A percentile compares a stretch with the other conserved stretches of the same genome.
Evolutionary conservation across 1,139 yeast genomes (phyloP).

Genomic region (Candida labiduridarum): DNA sequence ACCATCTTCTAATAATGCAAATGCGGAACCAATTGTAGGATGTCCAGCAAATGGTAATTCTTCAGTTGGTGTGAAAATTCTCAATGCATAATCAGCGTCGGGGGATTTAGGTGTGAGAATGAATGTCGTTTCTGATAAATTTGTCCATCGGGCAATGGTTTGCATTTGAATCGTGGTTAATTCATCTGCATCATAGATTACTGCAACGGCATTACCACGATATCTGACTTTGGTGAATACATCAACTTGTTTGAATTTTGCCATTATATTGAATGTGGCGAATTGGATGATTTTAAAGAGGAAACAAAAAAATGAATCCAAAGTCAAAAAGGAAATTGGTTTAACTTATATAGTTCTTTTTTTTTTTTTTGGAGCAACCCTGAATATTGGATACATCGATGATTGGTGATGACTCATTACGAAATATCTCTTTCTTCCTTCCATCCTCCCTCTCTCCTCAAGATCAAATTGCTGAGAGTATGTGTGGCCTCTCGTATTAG

Average conservation of each 20-base stretch:
- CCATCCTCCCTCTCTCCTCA: no score
- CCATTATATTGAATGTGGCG: constrained; percentile 8
- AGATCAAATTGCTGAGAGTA: no score
- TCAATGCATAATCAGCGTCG: constrained; percentile 45
- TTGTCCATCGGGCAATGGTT: constrained; percentile 55
- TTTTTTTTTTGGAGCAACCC: no score
- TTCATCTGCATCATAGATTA: constrained; percentile 38
- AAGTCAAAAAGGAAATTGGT: no score
- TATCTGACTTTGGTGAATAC: constrained; percentile 46
- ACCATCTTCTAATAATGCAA: constrained; percentile 40
- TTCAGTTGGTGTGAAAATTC: constrained; percentile 47
- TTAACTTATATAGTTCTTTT: no score
- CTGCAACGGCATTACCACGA: constrained; percentile 61
- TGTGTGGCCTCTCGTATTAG: no score
- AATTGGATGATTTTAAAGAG: not conserved
- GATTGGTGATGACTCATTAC: no score
- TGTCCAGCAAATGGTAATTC: constrained; percentile 66
- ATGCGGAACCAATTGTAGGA: constrained; percentile 57
- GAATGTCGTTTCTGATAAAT: constrained; percentile 58
- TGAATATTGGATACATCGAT: no score
- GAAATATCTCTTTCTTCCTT: no score
- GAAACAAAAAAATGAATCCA: not conserved
- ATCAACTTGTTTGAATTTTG: constrained; percentile 50
- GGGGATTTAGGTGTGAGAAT: constrained; percentile 36
- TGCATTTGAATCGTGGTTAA: constrained; percentile 41